phyloP scores from a whole-genome alignment of 495 filamentous ascomycete species.

The Penicillium psychrofluorescens region DNA sequence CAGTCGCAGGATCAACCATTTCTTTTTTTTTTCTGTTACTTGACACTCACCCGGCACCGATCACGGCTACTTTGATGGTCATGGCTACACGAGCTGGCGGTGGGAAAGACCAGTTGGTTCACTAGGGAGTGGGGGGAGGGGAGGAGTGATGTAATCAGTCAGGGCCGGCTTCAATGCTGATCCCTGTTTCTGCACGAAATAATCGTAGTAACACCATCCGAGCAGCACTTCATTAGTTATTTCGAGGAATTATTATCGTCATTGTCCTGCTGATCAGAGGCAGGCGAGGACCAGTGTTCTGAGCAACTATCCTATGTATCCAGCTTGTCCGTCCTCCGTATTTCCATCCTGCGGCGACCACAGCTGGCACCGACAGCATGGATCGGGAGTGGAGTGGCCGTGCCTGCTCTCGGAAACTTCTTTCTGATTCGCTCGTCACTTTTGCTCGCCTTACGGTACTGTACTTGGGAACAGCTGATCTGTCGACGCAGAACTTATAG shows the following conservation, averaged over 20 bases:
- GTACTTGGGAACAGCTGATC: too few species aligned
- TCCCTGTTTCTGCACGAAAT: too few species aligned
- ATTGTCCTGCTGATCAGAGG: not conserved
- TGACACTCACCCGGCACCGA: not conserved
- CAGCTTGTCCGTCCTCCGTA: not conserved
- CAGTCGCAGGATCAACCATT: not conserved
- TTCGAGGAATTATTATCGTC: too few species aligned
- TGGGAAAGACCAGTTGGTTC: too few species aligned
- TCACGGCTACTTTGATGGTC: not conserved
- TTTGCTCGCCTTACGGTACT: too few species aligned
- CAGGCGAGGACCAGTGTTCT: slow-evolving; percentile 1
- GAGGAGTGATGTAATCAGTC: too few species aligned
- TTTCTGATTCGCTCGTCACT: too few species aligned
- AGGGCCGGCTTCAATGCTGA: too few species aligned
- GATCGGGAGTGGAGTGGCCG: slow-evolving; percentile 6
- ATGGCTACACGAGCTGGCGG: not conserved
- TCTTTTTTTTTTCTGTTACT: not conserved
- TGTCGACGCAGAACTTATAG: too few species aligned
- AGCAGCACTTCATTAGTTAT: too few species aligned
- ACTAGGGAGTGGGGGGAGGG: too few species aligned
- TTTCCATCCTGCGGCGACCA: slow-evolving; percentile 1
- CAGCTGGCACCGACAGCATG: slow-evolving; percentile 6
- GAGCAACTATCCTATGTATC: slow-evolving; percentile 4
- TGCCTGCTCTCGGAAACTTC: not conserved
- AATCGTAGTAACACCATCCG: too few species aligned